Conservation (phyloP, 108 stramenopile species). For the Stephanodiscus triporus region DNA sequence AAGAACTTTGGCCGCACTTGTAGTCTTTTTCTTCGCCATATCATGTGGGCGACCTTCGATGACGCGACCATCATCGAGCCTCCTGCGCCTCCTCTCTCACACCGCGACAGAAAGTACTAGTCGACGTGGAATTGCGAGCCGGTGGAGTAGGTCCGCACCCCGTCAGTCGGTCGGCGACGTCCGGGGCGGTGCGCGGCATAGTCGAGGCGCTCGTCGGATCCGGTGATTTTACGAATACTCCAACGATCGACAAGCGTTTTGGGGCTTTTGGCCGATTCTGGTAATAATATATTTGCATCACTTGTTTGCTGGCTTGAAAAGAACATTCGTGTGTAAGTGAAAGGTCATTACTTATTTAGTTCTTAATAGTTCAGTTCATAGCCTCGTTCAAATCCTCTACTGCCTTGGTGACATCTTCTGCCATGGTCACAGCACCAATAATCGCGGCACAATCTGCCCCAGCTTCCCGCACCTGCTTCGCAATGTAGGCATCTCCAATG, state of each 20-base stretch:
- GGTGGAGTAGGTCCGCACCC: too few relatives aligned
- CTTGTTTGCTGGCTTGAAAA: background rate
- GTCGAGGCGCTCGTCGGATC: background rate
- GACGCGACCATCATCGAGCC: background rate
- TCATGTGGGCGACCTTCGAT: background rate
- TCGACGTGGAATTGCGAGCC: background rate
- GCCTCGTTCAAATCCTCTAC: slow-evolving; percentile 60
- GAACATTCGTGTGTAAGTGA: too few relatives aligned
- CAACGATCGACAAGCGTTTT: background rate
- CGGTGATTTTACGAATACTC: background rate
- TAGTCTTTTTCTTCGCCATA: background rate
- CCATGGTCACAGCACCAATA: slow-evolving; percentile 86
- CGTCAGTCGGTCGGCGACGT: too few relatives aligned
- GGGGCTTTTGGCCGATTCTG: background rate
- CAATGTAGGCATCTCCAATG: slow-evolving; percentile 67
- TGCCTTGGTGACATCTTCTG: slow-evolving; percentile 57
- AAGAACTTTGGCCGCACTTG: slow-evolving; percentile 2
- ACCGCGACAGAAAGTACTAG: background rate
- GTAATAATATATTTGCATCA: background rate
- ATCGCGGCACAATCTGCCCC: slow-evolving; percentile 92
- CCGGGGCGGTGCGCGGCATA: background rate
- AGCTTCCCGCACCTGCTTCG: slow-evolving; percentile 63
- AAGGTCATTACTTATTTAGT: background rate
- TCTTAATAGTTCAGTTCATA: slow-evolving; percentile 46
- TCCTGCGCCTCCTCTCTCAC: background rate